phyloP scores from a whole-genome alignment of 345 rosid genomes.

The Anastatica hierochuntica region DNA sequence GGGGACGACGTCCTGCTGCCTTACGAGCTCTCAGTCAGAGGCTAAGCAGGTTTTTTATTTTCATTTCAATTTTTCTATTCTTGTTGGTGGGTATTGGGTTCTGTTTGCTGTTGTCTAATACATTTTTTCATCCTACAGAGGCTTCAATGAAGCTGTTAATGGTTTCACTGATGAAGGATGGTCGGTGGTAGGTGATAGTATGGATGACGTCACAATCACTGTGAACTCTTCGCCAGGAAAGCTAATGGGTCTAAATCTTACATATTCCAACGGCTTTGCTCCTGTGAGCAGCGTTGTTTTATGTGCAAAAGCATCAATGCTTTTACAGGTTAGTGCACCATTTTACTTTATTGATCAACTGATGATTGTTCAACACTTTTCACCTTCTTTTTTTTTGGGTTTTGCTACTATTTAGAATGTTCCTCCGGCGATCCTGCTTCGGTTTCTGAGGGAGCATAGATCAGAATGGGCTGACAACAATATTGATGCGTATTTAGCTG shows the following conservation, averaged over 20 bases:
- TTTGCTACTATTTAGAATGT: conserved; percentile 56
- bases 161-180: conserved; percentile 97
- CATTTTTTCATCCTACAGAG: conserved; percentile 38
- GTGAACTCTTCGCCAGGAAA: conserved; percentile 93
- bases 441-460: conserved; percentile 93
- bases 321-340: conserved; percentile 60
- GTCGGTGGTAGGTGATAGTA: conserved; percentile 86
- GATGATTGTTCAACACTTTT: conserved; percentile 1
- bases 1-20: conserved; percentile 97
- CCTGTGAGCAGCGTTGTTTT: conserved; percentile 72
- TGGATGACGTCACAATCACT: conserved; percentile 93
- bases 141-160: conserved; percentile 94
- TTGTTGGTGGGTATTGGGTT: neutral
- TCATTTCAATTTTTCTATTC: neutral
- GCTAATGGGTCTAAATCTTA: conserved; percentile 81
- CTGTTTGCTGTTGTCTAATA: neutral
- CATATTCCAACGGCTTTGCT: conserved; percentile 75
- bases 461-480: conserved; percentile 99
- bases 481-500: conserved; percentile 90
- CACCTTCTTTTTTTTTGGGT: neutral
- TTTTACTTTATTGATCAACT: neutral
- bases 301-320: conserved; percentile 98
- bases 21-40: conserved; percentile 88
- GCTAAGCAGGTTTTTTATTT: conserved; percentile 64
- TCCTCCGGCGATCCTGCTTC: conserved; percentile 92